phyloP scores from a whole-genome alignment of 179 eudicot genomes.

The Gypsophila paniculata region DNA sequence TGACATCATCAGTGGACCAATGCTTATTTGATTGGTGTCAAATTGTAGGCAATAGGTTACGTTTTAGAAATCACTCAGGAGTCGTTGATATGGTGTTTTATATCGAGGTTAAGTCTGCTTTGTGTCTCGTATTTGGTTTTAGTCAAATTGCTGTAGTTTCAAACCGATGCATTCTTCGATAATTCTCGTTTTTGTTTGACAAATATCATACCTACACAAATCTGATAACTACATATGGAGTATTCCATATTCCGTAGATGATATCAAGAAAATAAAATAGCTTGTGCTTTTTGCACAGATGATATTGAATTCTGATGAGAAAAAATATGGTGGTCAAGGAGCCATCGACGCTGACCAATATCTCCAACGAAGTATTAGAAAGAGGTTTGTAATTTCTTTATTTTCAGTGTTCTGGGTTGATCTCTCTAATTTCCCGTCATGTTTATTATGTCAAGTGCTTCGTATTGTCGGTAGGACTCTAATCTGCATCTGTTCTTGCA shows the following conservation, averaged over 20 bases:
- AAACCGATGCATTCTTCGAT: neutral
- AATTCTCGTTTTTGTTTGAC: neutral
- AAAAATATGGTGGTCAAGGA: constrained; percentile 79
- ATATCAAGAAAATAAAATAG: neutral
- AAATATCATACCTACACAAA: neutral
- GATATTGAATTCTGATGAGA: constrained; percentile 75
- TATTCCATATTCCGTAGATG: neutral
- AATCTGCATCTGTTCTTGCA: constrained; percentile 25
- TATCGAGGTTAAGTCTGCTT: neutral
- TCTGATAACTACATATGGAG: neutral
- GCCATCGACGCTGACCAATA: constrained; percentile 47
- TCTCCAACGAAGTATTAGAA: constrained; percentile 57
- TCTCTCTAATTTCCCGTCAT: neutral
- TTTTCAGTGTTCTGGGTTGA: neutral
- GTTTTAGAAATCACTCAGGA: neutral
- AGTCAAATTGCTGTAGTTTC: neutral
- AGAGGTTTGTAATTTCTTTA: constrained; percentile 43
- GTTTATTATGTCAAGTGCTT: constrained; percentile 1
- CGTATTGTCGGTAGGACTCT: constrained; percentile 4
- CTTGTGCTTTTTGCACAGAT: constrained; percentile 42
- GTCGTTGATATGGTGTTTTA: neutral
- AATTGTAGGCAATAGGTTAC: neutral
- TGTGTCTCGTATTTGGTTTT: neutral
- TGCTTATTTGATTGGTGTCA: neutral
- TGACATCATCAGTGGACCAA: neutral